A percentile compares a stretch with the other conserved stretches of the same genome.
phyloP scores from a whole-genome alignment of 768 basidiomycete species.

The Panaeolus cyanescens region DNA sequence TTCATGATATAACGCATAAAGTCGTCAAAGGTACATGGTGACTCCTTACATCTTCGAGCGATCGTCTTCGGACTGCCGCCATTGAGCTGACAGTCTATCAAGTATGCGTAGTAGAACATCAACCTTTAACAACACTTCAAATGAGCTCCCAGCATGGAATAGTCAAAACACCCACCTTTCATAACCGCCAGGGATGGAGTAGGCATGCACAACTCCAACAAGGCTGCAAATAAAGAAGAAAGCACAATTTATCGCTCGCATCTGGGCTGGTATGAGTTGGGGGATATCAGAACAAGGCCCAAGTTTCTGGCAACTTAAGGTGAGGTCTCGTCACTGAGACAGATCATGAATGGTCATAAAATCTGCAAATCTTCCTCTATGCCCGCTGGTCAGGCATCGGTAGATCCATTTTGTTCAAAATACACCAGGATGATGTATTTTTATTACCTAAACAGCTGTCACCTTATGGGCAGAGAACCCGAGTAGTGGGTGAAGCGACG shows the following conservation, averaged over 20 bases:
- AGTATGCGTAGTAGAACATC: neutral
- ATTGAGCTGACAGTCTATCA: neutral
- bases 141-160: neutral
- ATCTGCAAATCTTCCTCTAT: neutral
- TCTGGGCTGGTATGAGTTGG: neutral
- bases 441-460: neutral
- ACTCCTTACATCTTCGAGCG: neutral
- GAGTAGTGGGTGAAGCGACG: neutral
- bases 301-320: neutral
- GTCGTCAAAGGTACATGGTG: neutral
- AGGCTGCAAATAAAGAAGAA: neutral
- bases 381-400: neutral
- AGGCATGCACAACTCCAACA: neutral
- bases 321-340: neutral
- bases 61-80: neutral
- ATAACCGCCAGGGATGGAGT: neutral
- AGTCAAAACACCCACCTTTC: neutral
- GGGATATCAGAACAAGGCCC: neutral
- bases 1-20: neutral
- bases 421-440: neutral
- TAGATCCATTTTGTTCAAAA: neutral
- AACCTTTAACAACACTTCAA: neutral
- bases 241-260: neutral
- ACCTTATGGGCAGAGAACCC: neutral
- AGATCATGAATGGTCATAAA: neutral